Evolutionary conservation across 176 grass and related monocot species (phyloP).

Genomic region (Leersia perrieri): DNA sequence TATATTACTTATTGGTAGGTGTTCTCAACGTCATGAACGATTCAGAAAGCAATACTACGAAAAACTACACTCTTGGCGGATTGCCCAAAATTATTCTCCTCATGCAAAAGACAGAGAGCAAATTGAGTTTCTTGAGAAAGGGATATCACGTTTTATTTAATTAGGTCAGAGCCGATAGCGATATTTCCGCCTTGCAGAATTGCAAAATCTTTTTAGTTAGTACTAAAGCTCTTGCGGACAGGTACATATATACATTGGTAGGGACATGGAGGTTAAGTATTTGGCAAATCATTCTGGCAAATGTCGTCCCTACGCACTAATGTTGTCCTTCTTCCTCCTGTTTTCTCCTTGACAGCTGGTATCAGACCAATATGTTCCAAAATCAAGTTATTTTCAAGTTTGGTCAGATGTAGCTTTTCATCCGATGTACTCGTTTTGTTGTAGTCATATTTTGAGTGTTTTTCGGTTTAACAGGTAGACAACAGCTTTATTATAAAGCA

Average conservation of each 20-base stretch:
- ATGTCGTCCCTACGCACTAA: conserved; percentile 24
- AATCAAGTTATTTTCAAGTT: conserved; percentile 15
- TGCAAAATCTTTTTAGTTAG: conserved; percentile 6
- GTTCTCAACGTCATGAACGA: background rate
- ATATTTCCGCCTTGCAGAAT: background rate
- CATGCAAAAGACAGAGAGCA: conserved; percentile 2
- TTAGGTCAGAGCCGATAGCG: background rate
- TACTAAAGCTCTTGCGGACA: conserved; percentile 5
- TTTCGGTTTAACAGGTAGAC: background rate
- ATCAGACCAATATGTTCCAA: background rate
- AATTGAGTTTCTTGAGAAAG: background rate
- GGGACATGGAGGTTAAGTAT: conserved; percentile 24
- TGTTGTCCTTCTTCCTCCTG: background rate
- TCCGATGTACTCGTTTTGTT: background rate
- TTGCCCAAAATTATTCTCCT: background rate
- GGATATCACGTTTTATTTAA: background rate
- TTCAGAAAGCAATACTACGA: conserved; percentile 18
- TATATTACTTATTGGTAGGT: background rate
- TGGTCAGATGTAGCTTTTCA: conserved; percentile 35
- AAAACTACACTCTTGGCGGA: background rate
- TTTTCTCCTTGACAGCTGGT: conserved; percentile 1
- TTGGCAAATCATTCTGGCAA: conserved; percentile 27
- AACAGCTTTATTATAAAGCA: background rate
- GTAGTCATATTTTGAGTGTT: conserved; percentile 1
- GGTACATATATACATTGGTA: conserved; percentile 17